phyloP scores from a whole-genome alignment of 768 basidiomycete genomes.

The Goffeauzyma gilvescens region DNA sequence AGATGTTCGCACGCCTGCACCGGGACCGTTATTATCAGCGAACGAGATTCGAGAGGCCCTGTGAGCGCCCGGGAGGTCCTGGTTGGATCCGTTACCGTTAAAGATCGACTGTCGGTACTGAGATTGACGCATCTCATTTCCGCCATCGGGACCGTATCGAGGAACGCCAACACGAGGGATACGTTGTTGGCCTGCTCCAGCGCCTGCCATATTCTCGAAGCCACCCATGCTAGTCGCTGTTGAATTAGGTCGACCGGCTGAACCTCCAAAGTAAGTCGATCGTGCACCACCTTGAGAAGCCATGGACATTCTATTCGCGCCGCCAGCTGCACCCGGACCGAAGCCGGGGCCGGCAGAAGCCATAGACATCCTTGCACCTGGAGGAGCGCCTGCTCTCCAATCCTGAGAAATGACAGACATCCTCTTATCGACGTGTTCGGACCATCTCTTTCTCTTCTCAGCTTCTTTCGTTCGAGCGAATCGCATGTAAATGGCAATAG shows the following conservation, averaged over 20 bases:
- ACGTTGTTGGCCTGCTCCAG: slow-evolving; percentile 17
- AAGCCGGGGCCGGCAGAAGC: slow-evolving; percentile 11
- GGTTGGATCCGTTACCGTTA: slow-evolving; percentile 14
- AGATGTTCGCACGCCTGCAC: slow-evolving; percentile 17
- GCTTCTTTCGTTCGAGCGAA: slow-evolving; percentile 26
- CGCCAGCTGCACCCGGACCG: background rate
- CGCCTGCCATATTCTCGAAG: slow-evolving; percentile 30
- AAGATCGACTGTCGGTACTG: slow-evolving; percentile 9
- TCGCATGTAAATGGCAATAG: slow-evolving; percentile 21
- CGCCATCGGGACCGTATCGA: too few species aligned
- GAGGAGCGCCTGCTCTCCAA: slow-evolving; percentile 26
- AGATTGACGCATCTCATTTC: slow-evolving; percentile 17
- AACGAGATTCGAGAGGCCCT: slow-evolving; percentile 30
- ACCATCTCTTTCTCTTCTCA: slow-evolving; percentile 31
- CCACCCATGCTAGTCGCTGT: too few species aligned
- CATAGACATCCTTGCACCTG: slow-evolving; percentile 9
- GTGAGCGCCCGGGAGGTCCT: slow-evolving; percentile 16
- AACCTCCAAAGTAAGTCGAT: too few species aligned
- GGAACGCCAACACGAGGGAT: background rate
- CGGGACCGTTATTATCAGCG: slow-evolving; percentile 17
- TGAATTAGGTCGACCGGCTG: slow-evolving; percentile 16
- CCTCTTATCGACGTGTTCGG: slow-evolving; percentile 22
- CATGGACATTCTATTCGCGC: too few species aligned
- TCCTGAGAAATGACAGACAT: slow-evolving; percentile 26
- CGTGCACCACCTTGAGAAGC: too few species aligned